Percentiles rank a stretch among this genome's conserved stretches.
These are phyloP conservation scores for Pseudogymnoascus sp. DNA, from an alignment of 2,329 filamentous ascomycete species.

Conservation along the genomic window DNA sequence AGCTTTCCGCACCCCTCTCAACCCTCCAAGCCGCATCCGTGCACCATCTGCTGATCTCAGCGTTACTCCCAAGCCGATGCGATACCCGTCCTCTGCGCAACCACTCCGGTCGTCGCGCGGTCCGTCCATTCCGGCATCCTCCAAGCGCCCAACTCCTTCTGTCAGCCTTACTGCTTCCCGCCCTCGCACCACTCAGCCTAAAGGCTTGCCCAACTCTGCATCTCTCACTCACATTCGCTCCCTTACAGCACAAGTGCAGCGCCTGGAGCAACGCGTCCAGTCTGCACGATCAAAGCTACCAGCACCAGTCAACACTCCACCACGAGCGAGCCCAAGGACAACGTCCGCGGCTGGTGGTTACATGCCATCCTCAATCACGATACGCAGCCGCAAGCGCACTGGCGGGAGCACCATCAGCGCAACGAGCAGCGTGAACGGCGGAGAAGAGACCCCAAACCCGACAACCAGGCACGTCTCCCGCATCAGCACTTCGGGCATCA, in stretches of 20 bases:
- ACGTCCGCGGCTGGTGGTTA: slow-evolving; percentile 31
- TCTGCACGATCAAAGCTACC: slow-evolving; percentile 86
- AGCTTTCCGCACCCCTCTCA: slow-evolving; percentile 22
- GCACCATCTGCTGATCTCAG: slow-evolving; percentile 47
- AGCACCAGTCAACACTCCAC: slow-evolving; percentile 68
- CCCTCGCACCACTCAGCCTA: slow-evolving; percentile 26
- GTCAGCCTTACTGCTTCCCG: slow-evolving; percentile 30
- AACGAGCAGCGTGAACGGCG: slow-evolving; percentile 19
- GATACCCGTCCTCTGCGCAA: slow-evolving; percentile 1
- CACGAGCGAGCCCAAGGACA: slow-evolving; percentile 66
- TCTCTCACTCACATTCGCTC: slow-evolving; percentile 90
- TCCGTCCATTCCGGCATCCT: slow-evolving; percentile 16
- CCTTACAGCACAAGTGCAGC: slow-evolving; percentile 94
- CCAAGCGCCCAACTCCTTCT: slow-evolving; percentile 27
- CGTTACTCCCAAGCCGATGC: slow-evolving; percentile 43
- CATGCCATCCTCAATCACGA: slow-evolving; percentile 51
- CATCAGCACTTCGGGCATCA: slow-evolving; percentile 54
- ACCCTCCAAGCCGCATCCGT: slow-evolving; percentile 38
- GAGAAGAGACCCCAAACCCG: slow-evolving; percentile 29
- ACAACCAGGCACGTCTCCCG: slow-evolving; percentile 44
- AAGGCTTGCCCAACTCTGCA: slow-evolving; percentile 44
- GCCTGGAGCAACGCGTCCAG: slow-evolving; percentile 87
- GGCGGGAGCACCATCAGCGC: slow-evolving; percentile 37
- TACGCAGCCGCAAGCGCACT: slow-evolving; percentile 62
- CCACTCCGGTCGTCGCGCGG: slow-evolving; percentile 27